Percentiles rank a stretch among this genome's conserved stretches.
Conservation (phyloP, 2,329 filamentous ascomycete genomes). For the Mycocentrospora acerina region DNA sequence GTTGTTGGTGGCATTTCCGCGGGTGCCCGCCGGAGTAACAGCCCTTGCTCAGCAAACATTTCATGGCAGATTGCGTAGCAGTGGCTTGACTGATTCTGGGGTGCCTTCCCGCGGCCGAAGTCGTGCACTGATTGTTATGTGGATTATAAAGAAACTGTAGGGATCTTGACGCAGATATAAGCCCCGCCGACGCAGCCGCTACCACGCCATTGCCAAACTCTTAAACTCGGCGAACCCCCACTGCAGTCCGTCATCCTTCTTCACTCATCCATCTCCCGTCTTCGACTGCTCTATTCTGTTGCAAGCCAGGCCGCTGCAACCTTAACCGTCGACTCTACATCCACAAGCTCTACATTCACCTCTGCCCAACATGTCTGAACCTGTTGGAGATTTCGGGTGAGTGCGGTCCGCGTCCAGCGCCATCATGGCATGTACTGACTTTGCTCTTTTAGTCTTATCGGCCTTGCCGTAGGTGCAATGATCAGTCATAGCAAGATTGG, state of each 20-base stretch:
- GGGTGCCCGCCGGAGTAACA: constrained; percentile 6
- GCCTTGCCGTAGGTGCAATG: constrained; percentile 48
- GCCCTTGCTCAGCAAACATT: constrained; percentile 5
- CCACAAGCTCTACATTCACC: constrained; percentile 13
- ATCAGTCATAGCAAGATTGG: neutral
- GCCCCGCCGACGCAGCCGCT: constrained; percentile 29
- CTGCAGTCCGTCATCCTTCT: constrained; percentile 21
- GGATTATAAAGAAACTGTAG: constrained; percentile 26
- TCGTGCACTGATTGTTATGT: constrained; percentile 20
- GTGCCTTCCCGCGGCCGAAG: constrained; percentile 32
- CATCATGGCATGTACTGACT: neutral
- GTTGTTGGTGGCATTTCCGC: constrained; percentile 14
- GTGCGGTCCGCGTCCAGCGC: neutral
- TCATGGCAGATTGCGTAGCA: constrained; percentile 13
- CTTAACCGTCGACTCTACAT: constrained; percentile 18
- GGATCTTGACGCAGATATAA: constrained; percentile 23
- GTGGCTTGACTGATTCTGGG: constrained; percentile 11
- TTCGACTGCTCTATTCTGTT: constrained; percentile 28
- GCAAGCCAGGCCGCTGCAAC: constrained; percentile 34
- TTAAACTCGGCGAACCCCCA: too few relatives aligned
- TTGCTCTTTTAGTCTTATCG: constrained; percentile 51
- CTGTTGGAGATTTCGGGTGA: constrained; percentile 46
- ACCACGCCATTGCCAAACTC: constrained; percentile 31
- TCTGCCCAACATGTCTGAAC: constrained; percentile 40
- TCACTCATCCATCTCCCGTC: constrained; percentile 24